Percentiles rank a stretch among this genome's conserved stretches.
Evolutionary conservation across 225 moss, liverwort and hornwort genomes (phyloP).

Genomic region (Marchantia paleacea): DNA sequence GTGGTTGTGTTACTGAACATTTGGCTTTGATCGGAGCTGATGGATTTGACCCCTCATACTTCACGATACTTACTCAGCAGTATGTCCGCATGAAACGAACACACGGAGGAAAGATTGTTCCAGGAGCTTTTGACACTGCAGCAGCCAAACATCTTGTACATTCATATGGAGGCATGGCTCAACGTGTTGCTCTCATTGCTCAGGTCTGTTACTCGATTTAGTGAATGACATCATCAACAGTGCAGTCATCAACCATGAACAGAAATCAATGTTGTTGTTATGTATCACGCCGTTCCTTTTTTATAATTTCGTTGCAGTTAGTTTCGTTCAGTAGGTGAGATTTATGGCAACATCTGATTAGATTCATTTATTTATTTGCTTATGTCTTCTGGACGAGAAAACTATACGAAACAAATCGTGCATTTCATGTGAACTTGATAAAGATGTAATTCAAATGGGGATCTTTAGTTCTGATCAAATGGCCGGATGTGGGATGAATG

Average conservation of each 20-base stretch:
- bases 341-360: too few species aligned
- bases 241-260: neutral
- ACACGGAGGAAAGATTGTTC: constrained; percentile 90
- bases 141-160: constrained; percentile 86
- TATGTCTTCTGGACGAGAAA: too few species aligned
- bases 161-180: constrained; percentile 87
- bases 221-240: neutral
- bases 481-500: constrained; percentile 17
- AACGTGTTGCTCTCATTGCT: constrained; percentile 84
- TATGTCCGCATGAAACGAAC: constrained; percentile 91
- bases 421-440: too few species aligned
- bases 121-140: constrained; percentile 92
- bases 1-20: constrained; percentile 60
- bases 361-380: too few species aligned
- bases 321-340: too few species aligned
- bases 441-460: too few species aligned
- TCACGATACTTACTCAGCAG: constrained; percentile 82
- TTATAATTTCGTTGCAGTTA: too few species aligned
- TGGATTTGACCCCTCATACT: constrained; percentile 76
- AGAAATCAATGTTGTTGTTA: neutral
- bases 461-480: neutral
- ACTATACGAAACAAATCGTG: too few species aligned
- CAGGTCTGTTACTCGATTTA: constrained; percentile 32
- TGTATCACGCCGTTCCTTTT: too few species aligned
- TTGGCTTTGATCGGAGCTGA: constrained; percentile 86